A percentile compares a stretch with the other conserved stretches of the same genome.
These are phyloP conservation scores for Amylocystis lapponica DNA, from an alignment of 768 basidiomycete species.

Conservation along the genomic window DNA sequence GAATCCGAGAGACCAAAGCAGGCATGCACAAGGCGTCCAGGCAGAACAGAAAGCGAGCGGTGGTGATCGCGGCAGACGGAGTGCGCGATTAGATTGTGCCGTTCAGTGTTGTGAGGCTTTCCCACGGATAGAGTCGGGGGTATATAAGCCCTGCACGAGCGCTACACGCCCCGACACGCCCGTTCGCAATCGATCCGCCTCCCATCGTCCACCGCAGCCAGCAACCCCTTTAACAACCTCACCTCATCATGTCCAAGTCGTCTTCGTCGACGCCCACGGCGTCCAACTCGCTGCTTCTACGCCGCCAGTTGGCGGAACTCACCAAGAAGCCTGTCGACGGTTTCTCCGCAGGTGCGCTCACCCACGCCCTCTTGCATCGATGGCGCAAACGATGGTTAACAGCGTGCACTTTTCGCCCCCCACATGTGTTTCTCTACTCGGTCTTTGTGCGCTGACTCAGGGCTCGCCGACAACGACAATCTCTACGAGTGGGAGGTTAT, in stretches of 20 bases:
- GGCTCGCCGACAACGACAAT: conserved; percentile 92
- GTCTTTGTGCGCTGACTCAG: conserved; percentile 36
- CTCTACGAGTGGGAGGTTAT: conserved; percentile 96
- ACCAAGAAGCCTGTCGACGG: conserved; percentile 93
- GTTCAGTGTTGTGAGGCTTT: too few species aligned
- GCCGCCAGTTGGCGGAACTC: conserved; percentile 77
- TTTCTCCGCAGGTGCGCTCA: conserved; percentile 79
- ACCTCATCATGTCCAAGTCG: conserved; percentile 19
- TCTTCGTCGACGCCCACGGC: conserved; percentile 13
- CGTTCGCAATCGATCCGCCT: conserved; percentile 2
- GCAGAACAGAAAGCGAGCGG: too few species aligned
- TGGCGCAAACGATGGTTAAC: conserved; percentile 19
- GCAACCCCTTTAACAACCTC: not conserved
- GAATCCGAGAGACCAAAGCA: too few species aligned
- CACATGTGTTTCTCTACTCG: conserved; percentile 1
- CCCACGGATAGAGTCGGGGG: not conserved
- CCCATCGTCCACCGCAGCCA: not conserved
- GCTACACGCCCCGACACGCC: not conserved
- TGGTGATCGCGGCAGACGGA: too few species aligned
- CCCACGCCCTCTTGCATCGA: conserved; percentile 5
- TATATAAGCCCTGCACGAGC: conserved; percentile 4
- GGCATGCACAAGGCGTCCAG: too few species aligned
- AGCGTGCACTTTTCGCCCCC: conserved; percentile 20
- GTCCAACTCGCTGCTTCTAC: conserved; percentile 55
- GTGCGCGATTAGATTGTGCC: too few species aligned